Evolutionary conservation across 2,329 filamentous ascomycete genomes (phyloP), one percentile per base, ranked within the genome.

Genomic region (Phialophora tarda): DNA sequence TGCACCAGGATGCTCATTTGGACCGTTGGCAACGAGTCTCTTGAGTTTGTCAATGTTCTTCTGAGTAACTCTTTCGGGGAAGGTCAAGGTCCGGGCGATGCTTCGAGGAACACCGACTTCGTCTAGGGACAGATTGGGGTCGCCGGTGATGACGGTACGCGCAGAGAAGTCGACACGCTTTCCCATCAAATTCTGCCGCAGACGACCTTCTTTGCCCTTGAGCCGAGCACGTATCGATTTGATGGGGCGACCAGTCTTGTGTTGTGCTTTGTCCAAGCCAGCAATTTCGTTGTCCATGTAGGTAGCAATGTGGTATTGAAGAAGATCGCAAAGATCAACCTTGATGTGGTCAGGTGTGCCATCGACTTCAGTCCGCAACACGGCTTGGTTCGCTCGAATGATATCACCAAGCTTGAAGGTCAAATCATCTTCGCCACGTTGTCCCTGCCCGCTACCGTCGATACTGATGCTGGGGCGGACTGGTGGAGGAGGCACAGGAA

Each of bases 221-320:
- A 99, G 85, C 80, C 95, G 93, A 68, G 93, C 93, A 74, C 96
- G 91, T 71, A 99, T 96, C 17, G 95, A 93, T 82, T 99, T 99
- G 72, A 99, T 91, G 0, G 96, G 93, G 75, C 96, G 89, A 56
- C 96, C 96, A 64, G 93, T 97, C 84, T 99, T 99, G 76, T 99
- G 96, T 75, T 98, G 84, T 2, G 95, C 94, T 73, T 95, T 93
- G 2, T 95, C 95, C 73, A 96, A 89, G 58, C 94, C 93, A 70
- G 96, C 95, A 79, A 98, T 97, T 77, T 99, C 94, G 75, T 99
- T 99, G 80, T 99, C 95, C 96, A 99, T 99, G 80, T 97, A 96
- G 0, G 96, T 99, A 51, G 96, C 96, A 67, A 99, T 93, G 75
- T 99, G 96, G 76, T 97, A 99, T 77, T 99, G 96, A 44, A 99